phyloP scores from a whole-genome alignment of 2,329 filamentous ascomycete genomes.

The Teratosphaeriaceae sp. region DNA sequence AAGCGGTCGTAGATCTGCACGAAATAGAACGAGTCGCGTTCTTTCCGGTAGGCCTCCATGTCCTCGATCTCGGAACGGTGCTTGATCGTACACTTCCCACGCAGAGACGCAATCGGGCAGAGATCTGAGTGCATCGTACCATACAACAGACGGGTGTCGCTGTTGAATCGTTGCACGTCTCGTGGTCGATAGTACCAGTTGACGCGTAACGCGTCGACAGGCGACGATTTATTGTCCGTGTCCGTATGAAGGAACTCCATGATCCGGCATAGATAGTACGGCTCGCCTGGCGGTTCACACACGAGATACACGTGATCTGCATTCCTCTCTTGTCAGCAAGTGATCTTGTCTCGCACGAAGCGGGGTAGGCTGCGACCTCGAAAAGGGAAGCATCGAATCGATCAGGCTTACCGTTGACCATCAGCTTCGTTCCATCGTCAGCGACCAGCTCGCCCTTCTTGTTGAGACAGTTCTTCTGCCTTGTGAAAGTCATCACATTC shows the following conservation, averaged over 20 bases:
- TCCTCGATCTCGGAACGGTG: constrained; percentile 82
- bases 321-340: constrained; percentile 6
- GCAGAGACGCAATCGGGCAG: constrained; percentile 82
- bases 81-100: constrained; percentile 85
- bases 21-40: constrained; percentile 88
- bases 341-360: constrained; percentile 7
- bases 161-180: constrained; percentile 86
- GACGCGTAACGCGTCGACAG: constrained; percentile 80
- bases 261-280: constrained; percentile 93
- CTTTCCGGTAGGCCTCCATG: constrained; percentile 77
- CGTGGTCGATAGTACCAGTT: constrained; percentile 99
- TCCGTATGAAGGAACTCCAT: constrained; percentile 93
- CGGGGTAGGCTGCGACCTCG: constrained; percentile 14
- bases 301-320: constrained; percentile 87
- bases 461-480: constrained; percentile 56
- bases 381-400: constrained; percentile 3
- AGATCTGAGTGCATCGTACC: constrained; percentile 99
- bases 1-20: constrained; percentile 97
- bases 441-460: constrained; percentile 74
- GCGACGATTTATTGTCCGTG: constrained; percentile 59
- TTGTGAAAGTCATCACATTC: constrained; percentile 85
- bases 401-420: constrained; percentile 68
- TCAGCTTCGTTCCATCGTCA: constrained; percentile 81
- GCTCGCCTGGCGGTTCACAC: constrained; percentile 94
- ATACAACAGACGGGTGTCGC: constrained; percentile 85